phyloP scores from a whole-genome alignment of 192 early-diverging fungal species.

The Backusella morwellensis region DNA sequence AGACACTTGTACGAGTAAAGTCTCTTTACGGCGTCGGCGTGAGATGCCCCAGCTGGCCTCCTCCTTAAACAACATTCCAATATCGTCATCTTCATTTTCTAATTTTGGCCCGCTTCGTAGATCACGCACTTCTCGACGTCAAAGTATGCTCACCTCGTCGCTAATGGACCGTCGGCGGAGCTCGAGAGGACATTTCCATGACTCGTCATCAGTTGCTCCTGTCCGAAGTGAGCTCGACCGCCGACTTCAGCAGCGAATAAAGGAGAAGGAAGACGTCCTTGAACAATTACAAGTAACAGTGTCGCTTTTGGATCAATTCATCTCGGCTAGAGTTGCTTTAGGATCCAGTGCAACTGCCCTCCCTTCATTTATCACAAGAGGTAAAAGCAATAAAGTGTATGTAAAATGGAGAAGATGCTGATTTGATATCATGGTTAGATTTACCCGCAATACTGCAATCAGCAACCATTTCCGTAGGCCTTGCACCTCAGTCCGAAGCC shows the following conservation, averaged over 20 bases:
- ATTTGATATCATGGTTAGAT: neutral
- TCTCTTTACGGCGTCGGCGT: neutral
- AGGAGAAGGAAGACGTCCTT: conserved; percentile 20
- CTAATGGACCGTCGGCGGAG: neutral
- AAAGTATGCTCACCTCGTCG: conserved; percentile 9
- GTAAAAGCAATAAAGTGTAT: neutral
- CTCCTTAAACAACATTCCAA: neutral
- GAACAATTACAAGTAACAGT: conserved; percentile 19
- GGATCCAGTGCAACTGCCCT: conserved; percentile 1
- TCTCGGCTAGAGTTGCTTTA: conserved; percentile 11
- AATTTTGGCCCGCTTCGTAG: neutral
- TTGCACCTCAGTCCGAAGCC: neutral
- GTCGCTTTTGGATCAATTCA: conserved; percentile 19
- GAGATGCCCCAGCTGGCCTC: neutral
- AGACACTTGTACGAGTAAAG: neutral
- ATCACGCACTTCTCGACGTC: neutral
- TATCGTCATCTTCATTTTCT: neutral
- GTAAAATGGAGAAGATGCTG: too few species aligned
- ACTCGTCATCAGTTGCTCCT: neutral
- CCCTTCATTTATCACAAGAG: conserved; percentile 18
- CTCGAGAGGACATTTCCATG: neutral
- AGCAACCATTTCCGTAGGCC: neutral
- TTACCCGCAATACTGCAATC: conserved; percentile 13
- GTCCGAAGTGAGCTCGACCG: conserved; percentile 16
- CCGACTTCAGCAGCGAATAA: conserved; percentile 5